These are phyloP conservation scores for Hypseocharis bilobata DNA, from an alignment of 441 rosid genomes.

Conservation along the genomic window DNA sequence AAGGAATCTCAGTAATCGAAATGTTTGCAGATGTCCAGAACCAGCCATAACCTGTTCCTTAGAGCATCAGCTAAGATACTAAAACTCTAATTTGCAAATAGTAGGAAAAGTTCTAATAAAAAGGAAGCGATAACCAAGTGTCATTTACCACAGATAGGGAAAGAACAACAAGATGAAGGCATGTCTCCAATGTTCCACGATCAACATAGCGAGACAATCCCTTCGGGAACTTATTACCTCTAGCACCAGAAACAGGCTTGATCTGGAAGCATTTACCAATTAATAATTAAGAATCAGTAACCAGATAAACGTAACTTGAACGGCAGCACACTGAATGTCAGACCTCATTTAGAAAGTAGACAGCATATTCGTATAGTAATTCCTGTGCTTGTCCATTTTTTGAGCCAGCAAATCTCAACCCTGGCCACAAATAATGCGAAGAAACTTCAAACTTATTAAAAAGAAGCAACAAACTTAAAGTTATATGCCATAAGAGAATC, in stretches of 20 bases:
- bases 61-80: constrained; percentile 17
- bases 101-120: not conserved
- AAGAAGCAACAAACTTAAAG: not conserved
- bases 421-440: constrained; percentile 37
- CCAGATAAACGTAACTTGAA: constrained; percentile 14
- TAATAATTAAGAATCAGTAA: constrained; percentile 18
- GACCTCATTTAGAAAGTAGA: constrained; percentile 87
- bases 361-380: constrained; percentile 68
- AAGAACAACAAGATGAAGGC: constrained; percentile 80
- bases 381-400: constrained; percentile 83
- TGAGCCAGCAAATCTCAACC: constrained; percentile 87
- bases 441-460: not conserved
- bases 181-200: constrained; percentile 83
- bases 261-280: constrained; percentile 45
- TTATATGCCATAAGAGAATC: not conserved
- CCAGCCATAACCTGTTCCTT: constrained; percentile 85
- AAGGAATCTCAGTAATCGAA: constrained; percentile 78
- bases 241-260: constrained; percentile 59
- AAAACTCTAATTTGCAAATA: constrained; percentile 13
- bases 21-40: constrained; percentile 79
- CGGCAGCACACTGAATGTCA: constrained; percentile 21
- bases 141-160: constrained; percentile 75
- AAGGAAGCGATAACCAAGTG: constrained; percentile 14
- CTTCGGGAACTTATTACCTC: constrained; percentile 49
- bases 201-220: constrained; percentile 78